A percentile compares a stretch with the other conserved stretches of the same genome.
These are phyloP conservation scores for Venturia aucupariae DNA, from an alignment of 2,329 filamentous ascomycete genomes.

Conservation along the genomic window DNA sequence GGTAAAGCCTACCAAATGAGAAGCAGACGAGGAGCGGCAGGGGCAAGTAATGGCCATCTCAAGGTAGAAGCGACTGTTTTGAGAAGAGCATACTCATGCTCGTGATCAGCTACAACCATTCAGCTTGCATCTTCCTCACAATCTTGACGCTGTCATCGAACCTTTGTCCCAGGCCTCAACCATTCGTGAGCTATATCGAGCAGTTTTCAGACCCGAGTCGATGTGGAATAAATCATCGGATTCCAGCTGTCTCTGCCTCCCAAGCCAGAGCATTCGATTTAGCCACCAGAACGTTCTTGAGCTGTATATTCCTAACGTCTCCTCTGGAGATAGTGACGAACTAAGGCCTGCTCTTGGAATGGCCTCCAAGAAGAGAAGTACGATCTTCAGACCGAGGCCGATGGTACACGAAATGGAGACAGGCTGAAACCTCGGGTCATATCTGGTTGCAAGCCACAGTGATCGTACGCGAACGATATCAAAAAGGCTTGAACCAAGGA, in stretches of 20 bases:
- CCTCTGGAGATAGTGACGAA: conserved; percentile 10
- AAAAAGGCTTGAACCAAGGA: conserved; percentile 7
- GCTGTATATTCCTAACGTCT: conserved; percentile 20
- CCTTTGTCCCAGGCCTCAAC: background rate
- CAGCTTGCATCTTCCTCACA: background rate
- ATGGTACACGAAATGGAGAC: conserved; percentile 16
- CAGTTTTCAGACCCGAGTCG: conserved; percentile 10
- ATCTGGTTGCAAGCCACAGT: conserved; percentile 18
- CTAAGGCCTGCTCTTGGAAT: background rate
- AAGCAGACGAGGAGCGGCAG: background rate
- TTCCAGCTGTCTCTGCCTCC: conserved; percentile 20
- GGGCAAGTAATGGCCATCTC: background rate
- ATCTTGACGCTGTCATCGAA: background rate
- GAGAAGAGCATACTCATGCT: background rate
- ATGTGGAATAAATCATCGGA: conserved; percentile 20
- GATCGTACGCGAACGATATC: conserved; percentile 19
- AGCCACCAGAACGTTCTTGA: conserved; percentile 29
- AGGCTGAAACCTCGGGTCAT: conserved; percentile 21
- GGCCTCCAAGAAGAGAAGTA: background rate
- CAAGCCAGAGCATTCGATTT: conserved; percentile 25
- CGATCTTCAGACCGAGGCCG: background rate
- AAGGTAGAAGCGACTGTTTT: background rate
- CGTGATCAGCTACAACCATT: background rate
- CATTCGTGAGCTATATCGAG: background rate
- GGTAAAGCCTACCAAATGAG: background rate